Evolutionary conservation across 495 filamentous ascomycete genomes (phyloP).

Genomic region (Aspergillus avenaceus): DNA sequence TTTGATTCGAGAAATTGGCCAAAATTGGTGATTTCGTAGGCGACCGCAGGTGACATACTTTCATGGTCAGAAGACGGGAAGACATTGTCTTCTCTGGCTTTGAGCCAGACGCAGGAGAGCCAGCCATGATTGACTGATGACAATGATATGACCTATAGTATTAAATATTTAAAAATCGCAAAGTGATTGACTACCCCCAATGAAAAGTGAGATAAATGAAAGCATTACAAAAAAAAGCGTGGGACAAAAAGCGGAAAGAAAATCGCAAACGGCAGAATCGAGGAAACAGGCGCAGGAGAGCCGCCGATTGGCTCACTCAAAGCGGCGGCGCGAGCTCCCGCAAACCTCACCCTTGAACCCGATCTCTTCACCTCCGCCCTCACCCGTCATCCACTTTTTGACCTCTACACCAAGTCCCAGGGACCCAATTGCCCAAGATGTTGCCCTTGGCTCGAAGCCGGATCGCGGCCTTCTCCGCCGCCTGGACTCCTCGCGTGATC

Average conservation of each 20-base stretch:
- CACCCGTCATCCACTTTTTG: constrained; percentile 13
- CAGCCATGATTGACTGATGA: constrained; percentile 33
- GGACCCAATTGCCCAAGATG: constrained; percentile 43
- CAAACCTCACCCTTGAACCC: constrained; percentile 23
- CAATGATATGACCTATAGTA: background rate
- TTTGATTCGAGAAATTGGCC: background rate
- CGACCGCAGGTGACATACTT: constrained; percentile 40
- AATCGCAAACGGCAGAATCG: constrained; percentile 17
- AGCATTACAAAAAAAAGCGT: constrained; percentile 5
- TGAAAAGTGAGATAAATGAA: background rate
- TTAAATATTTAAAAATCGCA: no score
- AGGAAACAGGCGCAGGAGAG: constrained; percentile 10
- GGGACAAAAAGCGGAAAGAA: constrained; percentile 8
- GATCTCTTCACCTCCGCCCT: constrained; percentile 23
- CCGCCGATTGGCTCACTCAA: constrained; percentile 22
- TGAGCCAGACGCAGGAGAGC: constrained; percentile 23
- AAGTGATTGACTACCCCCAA: background rate
- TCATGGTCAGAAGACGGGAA: constrained; percentile 88
- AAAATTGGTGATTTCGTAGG: background rate
- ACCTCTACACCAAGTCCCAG: constrained; percentile 3
- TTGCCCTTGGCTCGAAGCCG: constrained; percentile 53
- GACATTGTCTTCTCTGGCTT: constrained; percentile 73
- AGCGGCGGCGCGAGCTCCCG: constrained; percentile 15
- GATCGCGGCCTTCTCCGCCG: constrained; percentile 34
- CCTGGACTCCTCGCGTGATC: constrained; percentile 32